Evolutionary conservation across 345 rosid genomes (phyloP), one percentile per base, ranked within the genome.

Genomic region (Eucalyptus leucophloia): DNA sequence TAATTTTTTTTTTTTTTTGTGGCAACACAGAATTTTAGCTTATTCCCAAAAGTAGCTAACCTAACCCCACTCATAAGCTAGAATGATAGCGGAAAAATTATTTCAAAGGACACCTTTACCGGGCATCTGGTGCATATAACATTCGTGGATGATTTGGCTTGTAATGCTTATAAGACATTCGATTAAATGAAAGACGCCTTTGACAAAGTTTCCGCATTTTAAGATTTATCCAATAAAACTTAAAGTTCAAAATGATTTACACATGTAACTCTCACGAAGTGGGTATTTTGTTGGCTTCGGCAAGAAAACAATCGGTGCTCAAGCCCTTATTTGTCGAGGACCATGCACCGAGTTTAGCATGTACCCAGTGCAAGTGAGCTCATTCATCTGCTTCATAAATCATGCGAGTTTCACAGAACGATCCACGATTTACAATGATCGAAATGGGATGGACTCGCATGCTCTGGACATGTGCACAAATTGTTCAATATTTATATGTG

Each of bases 191-290:
- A 19, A 77, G 24, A 24, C 62, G 62, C 62, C 14, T 56, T 24
- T 56, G 30, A 56, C 62, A 5, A 24, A 56, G 13, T 56, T 56
- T 24, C 62, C 13, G 0, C 62, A 56, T 56, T 56, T 14, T 0
- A 7, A 56, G 62, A 56, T 56, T 56, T 56, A 9, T 3, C 62
- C 62, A 9, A 9, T 24, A 56, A 56, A 77, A 12, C 2, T 77
- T 53, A 53, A 19, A 72, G 26, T 77, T 37, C 12, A 1, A 2
- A 11, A 77, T 40, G 83, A 37, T 77, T 37, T 77, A 77, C 83
- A 1, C 30, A 21, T 19, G 1, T 6, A 37, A 77, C 47, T 77
- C 16, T 12, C 2, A 1, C 0, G 3, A 23, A 77, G 9, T 11
- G 26, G 47, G 30, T 40, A 77, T 77, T 11, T 37, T 21, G 47